These are phyloP conservation scores for Neopestalotiopsis sp. DNA, from an alignment of 2,329 filamentous ascomycete species.

Conservation along the genomic window DNA sequence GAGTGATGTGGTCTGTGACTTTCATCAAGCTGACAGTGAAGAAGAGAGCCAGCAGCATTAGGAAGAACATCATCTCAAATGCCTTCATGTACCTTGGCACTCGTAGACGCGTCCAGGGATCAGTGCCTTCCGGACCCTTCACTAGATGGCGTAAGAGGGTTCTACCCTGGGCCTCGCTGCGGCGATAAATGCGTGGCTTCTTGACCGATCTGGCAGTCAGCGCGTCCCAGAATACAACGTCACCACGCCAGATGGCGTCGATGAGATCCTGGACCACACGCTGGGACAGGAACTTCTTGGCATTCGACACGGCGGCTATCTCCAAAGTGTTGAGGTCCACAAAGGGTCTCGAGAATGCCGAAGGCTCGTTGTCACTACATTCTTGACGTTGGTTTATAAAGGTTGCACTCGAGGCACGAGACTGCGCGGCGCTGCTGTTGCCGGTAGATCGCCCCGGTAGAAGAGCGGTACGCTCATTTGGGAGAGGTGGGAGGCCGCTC, in stretches of 20 bases:
- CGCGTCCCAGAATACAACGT: conserved; percentile 7
- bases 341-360: neutral
- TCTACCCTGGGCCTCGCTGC: neutral
- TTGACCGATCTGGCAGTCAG: conserved; percentile 1
- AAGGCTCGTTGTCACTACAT: neutral
- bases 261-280: conserved; percentile 2
- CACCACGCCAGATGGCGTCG: conserved; percentile 11
- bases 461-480: neutral
- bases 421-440: conserved; percentile 1
- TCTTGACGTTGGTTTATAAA: neutral
- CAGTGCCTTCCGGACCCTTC: neutral
- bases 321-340: conserved; percentile 12
- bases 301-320: conserved; percentile 7
- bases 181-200: conserved; percentile 10
- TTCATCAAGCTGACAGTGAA: neutral
- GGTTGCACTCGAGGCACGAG: conserved; percentile 1
- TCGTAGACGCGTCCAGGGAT: conserved; percentile 7
- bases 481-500: neutral
- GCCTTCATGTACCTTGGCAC: conserved; percentile 12
- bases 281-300: conserved; percentile 11
- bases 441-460: neutral
- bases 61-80: conserved; percentile 14
- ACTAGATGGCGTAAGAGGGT: neutral
- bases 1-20: neutral
- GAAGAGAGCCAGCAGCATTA: conserved; percentile 1